Evolutionary conservation across 495 filamentous ascomycete species (phyloP).

Genomic region (Neurospora hispaniola): DNA sequence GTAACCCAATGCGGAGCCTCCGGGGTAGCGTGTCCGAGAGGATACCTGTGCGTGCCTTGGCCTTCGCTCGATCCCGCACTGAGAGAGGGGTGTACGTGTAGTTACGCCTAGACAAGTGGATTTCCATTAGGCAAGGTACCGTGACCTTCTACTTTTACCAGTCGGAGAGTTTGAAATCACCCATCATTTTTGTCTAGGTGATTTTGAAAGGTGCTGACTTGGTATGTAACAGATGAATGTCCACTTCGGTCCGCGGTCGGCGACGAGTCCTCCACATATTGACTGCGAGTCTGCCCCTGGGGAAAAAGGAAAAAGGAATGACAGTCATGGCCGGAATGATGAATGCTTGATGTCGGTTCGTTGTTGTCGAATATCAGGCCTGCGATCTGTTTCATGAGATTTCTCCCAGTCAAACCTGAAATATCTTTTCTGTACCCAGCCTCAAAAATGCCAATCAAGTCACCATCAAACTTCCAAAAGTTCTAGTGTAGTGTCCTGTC

Average conservation of each 20-base stretch:
- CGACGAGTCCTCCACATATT: too few species aligned
- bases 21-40: slow-evolving; percentile 11
- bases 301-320: neutral
- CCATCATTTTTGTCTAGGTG: too few species aligned
- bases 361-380: too few species aligned
- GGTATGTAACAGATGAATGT: too few species aligned
- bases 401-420: neutral
- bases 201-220: too few species aligned
- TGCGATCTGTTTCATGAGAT: neutral
- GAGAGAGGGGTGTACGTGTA: slow-evolving; percentile 18
- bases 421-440: too few species aligned
- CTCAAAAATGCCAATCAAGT: neutral
- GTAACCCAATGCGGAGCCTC: slow-evolving; percentile 9
- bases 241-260: too few species aligned
- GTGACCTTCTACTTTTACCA: too few species aligned
- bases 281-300: neutral
- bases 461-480: neutral
- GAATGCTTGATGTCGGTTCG: neutral
- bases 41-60: slow-evolving; percentile 18
- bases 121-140: neutral
- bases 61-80: slow-evolving; percentile 12
- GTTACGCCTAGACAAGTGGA: slow-evolving; percentile 3
- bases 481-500: too few species aligned
- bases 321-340: too few species aligned
- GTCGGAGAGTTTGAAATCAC: neutral